phyloP scores from a whole-genome alignment of 2,329 filamentous ascomycete genomes.

The Xylaria sp. region DNA sequence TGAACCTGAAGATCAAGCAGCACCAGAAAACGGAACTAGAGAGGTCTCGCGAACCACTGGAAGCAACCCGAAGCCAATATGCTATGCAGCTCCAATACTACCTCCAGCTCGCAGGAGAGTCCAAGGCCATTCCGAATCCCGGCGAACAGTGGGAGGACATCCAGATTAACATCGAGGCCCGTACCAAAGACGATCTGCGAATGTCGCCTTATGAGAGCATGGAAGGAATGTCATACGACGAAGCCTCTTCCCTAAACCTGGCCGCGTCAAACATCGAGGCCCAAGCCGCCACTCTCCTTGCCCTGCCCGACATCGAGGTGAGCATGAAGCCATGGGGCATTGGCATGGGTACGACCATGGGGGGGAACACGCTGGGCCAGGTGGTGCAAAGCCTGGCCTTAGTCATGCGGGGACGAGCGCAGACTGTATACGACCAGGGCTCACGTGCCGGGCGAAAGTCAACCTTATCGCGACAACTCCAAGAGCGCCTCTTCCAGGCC shows the following conservation, averaged over 20 bases:
- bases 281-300: neutral
- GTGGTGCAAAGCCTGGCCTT: neutral
- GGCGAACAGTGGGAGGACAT: neutral
- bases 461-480: neutral
- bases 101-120: conserved; percentile 2
- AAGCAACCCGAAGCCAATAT: neutral
- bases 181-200: neutral
- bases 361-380: neutral
- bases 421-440: neutral
- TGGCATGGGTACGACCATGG: neutral
- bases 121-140: neutral
- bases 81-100: neutral
- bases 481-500: neutral
- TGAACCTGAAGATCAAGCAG: neutral
- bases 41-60: neutral
- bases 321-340: neutral
- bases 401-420: neutral
- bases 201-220: neutral
- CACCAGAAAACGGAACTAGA: neutral
- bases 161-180: neutral
- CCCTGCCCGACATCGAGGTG: neutral
- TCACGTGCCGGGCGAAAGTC: neutral
- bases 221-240: neutral
- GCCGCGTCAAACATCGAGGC: neutral
- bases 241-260: neutral